Evolutionary conservation across 495 filamentous ascomycete species (phyloP).

Genomic region (Penicillium pulvis): DNA sequence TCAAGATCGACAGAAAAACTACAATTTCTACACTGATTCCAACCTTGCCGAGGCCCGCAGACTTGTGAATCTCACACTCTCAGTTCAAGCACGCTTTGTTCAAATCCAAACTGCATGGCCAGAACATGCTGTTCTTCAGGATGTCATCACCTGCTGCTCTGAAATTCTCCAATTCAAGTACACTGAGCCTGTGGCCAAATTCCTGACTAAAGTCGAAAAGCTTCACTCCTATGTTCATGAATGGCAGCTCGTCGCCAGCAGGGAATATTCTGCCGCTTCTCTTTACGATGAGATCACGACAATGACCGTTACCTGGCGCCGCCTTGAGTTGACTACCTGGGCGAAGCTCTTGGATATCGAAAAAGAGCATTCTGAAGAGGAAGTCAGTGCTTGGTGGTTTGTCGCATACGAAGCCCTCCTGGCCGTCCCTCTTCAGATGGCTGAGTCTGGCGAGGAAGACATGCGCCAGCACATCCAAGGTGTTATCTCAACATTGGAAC

Average conservation of each 20-base stretch:
- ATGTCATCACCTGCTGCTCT: constrained; percentile 73
- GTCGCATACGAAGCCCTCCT: constrained; percentile 88
- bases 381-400: constrained; percentile 94
- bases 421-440: constrained; percentile 66
- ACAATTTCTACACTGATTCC: constrained; percentile 87
- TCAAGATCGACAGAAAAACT: constrained; percentile 42
- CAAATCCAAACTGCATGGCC: constrained; percentile 71
- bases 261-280: constrained; percentile 65
- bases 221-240: constrained; percentile 80
- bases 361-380: constrained; percentile 66
- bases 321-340: constrained; percentile 90
- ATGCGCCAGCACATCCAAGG: constrained; percentile 64
- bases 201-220: constrained; percentile 81
- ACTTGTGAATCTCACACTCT: constrained; percentile 64
- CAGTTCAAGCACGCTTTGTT: constrained; percentile 66
- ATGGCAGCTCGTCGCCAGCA: constrained; percentile 90
- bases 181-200: constrained; percentile 81
- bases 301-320: constrained; percentile 81
- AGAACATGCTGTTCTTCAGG: constrained; percentile 71
- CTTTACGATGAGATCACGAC: constrained; percentile 75
- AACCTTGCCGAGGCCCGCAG: constrained; percentile 75
- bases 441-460: constrained; percentile 54
- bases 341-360: constrained; percentile 86
- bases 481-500: constrained; percentile 69
- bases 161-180: constrained; percentile 73